Base-by-base conservation (phyloP, 768 basidiomycete species). In the Russula emetica region DNA sequence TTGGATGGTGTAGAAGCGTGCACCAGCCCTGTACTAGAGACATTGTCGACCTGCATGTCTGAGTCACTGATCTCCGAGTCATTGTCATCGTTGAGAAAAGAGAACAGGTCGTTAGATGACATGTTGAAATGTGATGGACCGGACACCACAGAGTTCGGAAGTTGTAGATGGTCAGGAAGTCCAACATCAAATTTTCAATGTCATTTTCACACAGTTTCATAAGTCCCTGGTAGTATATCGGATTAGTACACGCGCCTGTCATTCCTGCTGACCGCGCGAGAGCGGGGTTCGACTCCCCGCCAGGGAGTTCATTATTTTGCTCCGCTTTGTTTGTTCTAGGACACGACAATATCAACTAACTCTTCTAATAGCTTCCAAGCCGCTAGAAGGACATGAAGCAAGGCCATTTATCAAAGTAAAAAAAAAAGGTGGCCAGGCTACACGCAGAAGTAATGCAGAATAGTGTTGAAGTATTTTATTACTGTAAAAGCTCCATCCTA, bases 31-130 rank as follows among this genome's bases (percentile, higher is more conserved):
- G 40, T 24, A 44, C 8, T 40, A 42, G 55, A 40, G 45, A 42
- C 42, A 0, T 10, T 20, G 60, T 65, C 64, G 30, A 65, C 59
- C 28, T 64, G 58, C 59, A 64, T 61, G n/a, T 78, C 70, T 61
- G 72, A 74, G 40, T 74, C 77, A 53, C 78, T 75, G n/a, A 79
- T 76, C 10, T 70, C 70, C 4, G 65, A 63, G 14, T 58, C 64
- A 22, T 71, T 68, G 26, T 55, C 44, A 42, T 71, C 67, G 61
- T 85, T 80, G 50, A 89, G 81, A 73, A 89, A 89, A 3, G 86
- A 85, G 72, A 89, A 89, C 38, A 88, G 79, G 70, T 87, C 85
- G 65, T 70, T 69, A 8, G 74, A 67, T 59, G 72, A 63, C 76
- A 76, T 76, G 63, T 30, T 59, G 45, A 32, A 5, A 22, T 26